Base-by-base conservation (phyloP, 192 early-diverging fungal genomes). In the Irineochytrium annulatum region DNA sequence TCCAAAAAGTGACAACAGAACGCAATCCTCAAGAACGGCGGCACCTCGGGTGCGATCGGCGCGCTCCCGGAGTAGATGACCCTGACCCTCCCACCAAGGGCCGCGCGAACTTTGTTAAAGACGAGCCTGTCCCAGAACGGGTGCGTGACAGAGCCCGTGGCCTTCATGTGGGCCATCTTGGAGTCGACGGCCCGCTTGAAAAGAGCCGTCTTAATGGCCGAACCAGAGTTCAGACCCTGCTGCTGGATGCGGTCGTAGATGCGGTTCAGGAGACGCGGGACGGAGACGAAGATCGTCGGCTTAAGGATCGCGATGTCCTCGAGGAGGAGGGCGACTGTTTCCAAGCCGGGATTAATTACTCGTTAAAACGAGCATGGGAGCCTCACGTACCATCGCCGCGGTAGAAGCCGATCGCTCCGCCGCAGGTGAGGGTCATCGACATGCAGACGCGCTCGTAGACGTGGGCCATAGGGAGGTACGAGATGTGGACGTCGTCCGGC, bases 201-300 rank as follows among this genome's bases (percentile, higher is more conserved):
- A 2, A 57, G 33, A 33, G 52, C 39, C 3, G 55, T 34, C 20
- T 58, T 60, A 19, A 63, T 41, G 19, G 67, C 61, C 14, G 62
- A 65, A 4, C 46, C 51, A n/a, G 58, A 41, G 1, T 60, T 52
- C 26, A 52, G 51, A 30, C 63, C 63, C 24, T 49, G 46, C 8
- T 51, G 57, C 33, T 88, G 60, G 4, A 99, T 77, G 24, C 85
- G 84, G 70, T 89, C 91, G 70, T 93, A 90, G 60, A 98, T 81
- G 19, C 92, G 85, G 71, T 89, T 92, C 67, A 94, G 78, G 1
- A 96, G 75, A 33, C 93, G 87, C 20, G 94, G 94, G 20, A 96
- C 94, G 39, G 86, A 74, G 11, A 84, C 78, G 69, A 98, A 91
- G 2, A 94, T 3, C 32, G 91, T 96, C 17, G 95, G 95, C 62